These are phyloP conservation scores for Ambrosia artemisiifolia DNA, from an alignment of 129 eudicot species.

Conservation along the genomic window DNA sequence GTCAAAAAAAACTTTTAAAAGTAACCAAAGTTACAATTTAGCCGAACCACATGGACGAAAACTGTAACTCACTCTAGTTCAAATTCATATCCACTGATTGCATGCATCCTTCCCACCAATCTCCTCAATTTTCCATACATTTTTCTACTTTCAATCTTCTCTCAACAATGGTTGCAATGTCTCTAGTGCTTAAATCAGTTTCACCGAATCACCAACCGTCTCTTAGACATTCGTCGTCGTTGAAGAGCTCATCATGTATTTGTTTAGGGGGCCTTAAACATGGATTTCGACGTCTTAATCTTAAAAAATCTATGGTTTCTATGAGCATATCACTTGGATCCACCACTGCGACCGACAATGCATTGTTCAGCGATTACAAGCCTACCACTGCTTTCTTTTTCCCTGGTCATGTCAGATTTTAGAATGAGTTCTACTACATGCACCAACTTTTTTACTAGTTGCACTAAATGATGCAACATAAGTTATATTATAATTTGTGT, in stretches of 20 bases:
- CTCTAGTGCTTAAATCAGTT: constrained; percentile 50
- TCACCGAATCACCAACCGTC: constrained; percentile 27
- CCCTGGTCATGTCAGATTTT: too few species aligned
- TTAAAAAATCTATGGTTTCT: constrained; percentile 59
- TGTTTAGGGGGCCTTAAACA: constrained; percentile 39
- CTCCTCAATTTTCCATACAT: constrained; percentile 18
- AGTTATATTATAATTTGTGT: too few species aligned
- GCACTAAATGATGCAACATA: too few species aligned
- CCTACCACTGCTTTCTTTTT: too few species aligned
- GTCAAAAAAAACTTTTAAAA: too few species aligned
- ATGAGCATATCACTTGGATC: constrained; percentile 77
- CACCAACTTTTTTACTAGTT: too few species aligned
- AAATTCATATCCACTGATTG: constrained; percentile 26
- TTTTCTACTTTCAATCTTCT: background rate
- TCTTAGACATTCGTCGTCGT: background rate
- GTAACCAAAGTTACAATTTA: too few species aligned
- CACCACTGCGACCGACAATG: constrained; percentile 19
- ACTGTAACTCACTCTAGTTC: too few species aligned
- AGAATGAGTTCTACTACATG: too few species aligned
- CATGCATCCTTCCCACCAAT: constrained; percentile 37
- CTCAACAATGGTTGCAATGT: constrained; percentile 52
- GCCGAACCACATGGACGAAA: too few species aligned
- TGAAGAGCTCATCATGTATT: constrained; percentile 23
- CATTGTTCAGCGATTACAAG: too few species aligned
- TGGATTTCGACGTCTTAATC: constrained; percentile 43